These are phyloP conservation scores for Xylaria sp. DNA, from an alignment of 2,329 filamentous ascomycete species.

Conservation along the genomic window DNA sequence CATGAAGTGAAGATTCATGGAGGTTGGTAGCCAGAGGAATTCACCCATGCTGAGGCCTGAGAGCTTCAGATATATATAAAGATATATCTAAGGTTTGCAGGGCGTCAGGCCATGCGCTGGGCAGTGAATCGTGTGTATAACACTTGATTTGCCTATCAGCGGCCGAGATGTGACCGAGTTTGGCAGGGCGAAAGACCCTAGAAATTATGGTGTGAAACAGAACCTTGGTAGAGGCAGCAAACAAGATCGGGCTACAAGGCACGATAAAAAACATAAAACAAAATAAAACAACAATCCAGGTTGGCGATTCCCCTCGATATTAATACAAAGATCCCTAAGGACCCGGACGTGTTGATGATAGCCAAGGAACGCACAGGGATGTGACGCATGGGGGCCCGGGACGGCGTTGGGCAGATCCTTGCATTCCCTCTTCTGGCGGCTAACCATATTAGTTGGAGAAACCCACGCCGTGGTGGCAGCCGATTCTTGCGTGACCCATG, in stretches of 20 bases:
- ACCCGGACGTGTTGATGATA: constrained; percentile 29
- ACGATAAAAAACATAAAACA: too few species aligned
- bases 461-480: constrained; percentile 34
- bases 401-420: constrained; percentile 37
- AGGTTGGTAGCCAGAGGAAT: background rate
- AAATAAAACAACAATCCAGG: constrained; percentile 8
- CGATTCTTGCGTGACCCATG: constrained; percentile 36
- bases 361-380: constrained; percentile 30
- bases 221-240: constrained; percentile 6
- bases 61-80: background rate
- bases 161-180: constrained; percentile 18
- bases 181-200: background rate
- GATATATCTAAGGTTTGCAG: constrained; percentile 1
- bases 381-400: constrained; percentile 32
- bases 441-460: constrained; percentile 36
- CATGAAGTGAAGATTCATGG: background rate
- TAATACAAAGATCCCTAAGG: constrained; percentile 20
- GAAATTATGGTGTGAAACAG: too few species aligned
- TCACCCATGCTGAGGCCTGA: too few species aligned
- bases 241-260: constrained; percentile 12
- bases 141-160: constrained; percentile 14
- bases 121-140: constrained; percentile 19
- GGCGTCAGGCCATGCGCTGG: constrained; percentile 24
- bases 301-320: constrained; percentile 29
- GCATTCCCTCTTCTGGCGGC: constrained; percentile 37